Evolutionary conservation across 169 alveolate species (phyloP), one percentile per base, ranked within the genome.

Genomic region (Theileria annulata): DNA sequence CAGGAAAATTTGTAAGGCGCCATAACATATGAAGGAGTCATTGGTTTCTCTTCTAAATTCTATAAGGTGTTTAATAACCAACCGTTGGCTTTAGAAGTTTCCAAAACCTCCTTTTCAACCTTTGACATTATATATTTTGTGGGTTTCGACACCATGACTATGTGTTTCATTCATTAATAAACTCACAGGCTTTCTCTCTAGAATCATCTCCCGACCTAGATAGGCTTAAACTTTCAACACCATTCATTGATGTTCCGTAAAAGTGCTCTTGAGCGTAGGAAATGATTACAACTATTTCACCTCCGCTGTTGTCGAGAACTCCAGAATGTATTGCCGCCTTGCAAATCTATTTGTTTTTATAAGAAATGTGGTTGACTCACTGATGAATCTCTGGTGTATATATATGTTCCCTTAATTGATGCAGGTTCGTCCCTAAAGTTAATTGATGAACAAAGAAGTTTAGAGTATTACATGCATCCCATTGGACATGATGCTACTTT

Each of bases 321-420:
- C 98, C 98, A 37, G 96, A 90, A 58, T 95, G 98, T 54, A 93
- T 90, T n/a, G 97, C 97, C 8, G 98, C 95, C 81, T 95, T 92
- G 85, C 97, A 95, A 23, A 94, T 94, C 80, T 69, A 49, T 6
- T n/a, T 4, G 2, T 0, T 13, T 9, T 88, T 67, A 28, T 74
- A 60, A 21, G 21, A 31, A 68, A 71, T 67, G 30, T 27, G 15
- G 0, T 3, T 1, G 77, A 88, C 17, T n/a, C 49, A 72, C 70
- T 25, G 94, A 87, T 13, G 96, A 92, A 63, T 94, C 97, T 23
- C 89, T 94, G 12, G 97, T 92, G 77, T 95, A 95, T 31, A 95
- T 77, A 72, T 78, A 92, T 19, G 96, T 93, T 47, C 98, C 98
- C 70, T 90, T 93, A 12, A 95, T 19, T 2, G 77, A 30, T 0